Evolutionary conservation across 352 stramenopile genomes (phyloP), one percentile per base, ranked within the genome.

Genomic region (Phytopythium aichiense): DNA sequence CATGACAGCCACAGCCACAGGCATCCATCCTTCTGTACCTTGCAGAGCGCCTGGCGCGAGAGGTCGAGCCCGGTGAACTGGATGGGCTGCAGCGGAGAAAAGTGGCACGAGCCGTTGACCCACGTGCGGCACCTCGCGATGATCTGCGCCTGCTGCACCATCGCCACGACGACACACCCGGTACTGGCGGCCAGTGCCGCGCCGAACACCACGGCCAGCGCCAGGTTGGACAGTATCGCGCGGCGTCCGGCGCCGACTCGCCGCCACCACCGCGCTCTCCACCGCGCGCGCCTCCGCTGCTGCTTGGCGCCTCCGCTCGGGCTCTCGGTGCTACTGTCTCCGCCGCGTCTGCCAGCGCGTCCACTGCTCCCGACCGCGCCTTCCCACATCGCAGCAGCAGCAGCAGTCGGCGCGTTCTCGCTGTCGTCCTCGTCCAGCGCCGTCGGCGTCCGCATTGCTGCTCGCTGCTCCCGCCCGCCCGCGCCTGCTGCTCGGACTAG

Each of bases 21-120:
- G 40, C 40, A 46, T 16, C n/a, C 22, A 13, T 5, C 18, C 7
- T 4, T n/a, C 6, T 20, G 12, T 75, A 88, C 81, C 63, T 84
- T 89, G 67, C 85, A 94, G 57, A 94, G 72, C 3, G 81, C 90
- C 63, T 94, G 85, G n/a, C 68, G 59, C 7, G 61, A 56, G 11
- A 89, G 64, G 48, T 89, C 57, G 1, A 91, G 71, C 0, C 66
- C 60, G 16, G 69, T 59, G 48, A 89, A 74, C 45, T 75, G 55
- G 25, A 91, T 63, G 7, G 73, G 69, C n/a, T 85, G 70, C 52
- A 87, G 59, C 28, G 71, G 66, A 7, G 65, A 51, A 50, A 94
- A 91, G 13, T 45, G 64, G 56, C 85, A 94, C 43, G 72, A 70
- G 58, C 65, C 72, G 58, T 82, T 77, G 28, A 42, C 31, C 83